Evolutionary conservation across 495 filamentous ascomycete genomes (phyloP).

Genomic region (Sordaria brevicollis): DNA sequence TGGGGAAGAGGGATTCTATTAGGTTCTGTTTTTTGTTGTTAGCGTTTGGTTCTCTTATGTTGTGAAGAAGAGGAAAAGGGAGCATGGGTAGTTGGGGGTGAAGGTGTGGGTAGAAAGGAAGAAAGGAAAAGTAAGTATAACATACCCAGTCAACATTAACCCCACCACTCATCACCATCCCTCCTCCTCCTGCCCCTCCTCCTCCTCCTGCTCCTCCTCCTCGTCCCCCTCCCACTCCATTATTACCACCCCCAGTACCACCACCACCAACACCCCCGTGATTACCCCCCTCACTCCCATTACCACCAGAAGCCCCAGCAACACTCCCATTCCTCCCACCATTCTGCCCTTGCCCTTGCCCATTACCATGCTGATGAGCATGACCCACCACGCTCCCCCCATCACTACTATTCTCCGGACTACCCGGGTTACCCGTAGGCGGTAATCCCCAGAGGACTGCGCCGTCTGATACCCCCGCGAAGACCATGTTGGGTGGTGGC

Average conservation of each 20-base stretch:
- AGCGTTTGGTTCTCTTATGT: too few species aligned
- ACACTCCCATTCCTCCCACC: conserved; percentile 2
- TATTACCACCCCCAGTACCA: background rate
- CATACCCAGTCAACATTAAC: background rate
- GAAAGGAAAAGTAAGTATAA: background rate
- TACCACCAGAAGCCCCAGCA: background rate
- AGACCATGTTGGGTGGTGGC: conserved; percentile 27
- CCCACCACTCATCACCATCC: background rate
- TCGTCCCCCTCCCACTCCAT: background rate
- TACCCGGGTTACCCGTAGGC: conserved; percentile 17
- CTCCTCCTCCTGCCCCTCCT: background rate
- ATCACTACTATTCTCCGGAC: conserved; percentile 27
- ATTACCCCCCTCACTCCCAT: background rate
- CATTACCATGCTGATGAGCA: conserved; percentile 1
- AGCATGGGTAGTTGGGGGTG: background rate
- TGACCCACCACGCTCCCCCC: conserved; percentile 14
- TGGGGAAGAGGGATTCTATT: conserved; percentile 25
- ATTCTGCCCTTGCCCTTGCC: background rate
- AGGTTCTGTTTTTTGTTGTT: conserved; percentile 12
- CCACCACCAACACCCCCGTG: background rate
- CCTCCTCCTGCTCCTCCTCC: background rate
- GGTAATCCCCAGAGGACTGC: conserved; percentile 35
- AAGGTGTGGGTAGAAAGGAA: background rate
- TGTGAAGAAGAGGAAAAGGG: too few species aligned
- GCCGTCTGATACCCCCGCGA: conserved; percentile 34